Conservation (phyloP, 1,284 basidiomycete species). For the Cutaneotrichosporon cavernicola region DNA sequence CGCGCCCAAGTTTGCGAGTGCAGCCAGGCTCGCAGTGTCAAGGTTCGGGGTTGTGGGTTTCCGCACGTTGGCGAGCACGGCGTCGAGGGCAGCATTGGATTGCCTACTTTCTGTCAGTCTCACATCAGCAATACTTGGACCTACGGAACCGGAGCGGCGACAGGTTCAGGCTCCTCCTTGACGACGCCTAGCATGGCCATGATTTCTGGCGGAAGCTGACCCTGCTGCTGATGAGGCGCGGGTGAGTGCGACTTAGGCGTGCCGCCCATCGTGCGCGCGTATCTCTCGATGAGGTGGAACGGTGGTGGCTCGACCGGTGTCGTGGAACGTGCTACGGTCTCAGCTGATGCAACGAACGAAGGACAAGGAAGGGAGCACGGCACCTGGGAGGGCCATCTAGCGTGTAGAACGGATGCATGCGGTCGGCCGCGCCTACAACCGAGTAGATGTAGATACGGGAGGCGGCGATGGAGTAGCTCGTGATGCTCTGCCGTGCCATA, state of each 20-base stretch:
- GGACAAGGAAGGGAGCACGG: conserved; percentile 5
- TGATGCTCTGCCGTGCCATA: conserved; percentile 7
- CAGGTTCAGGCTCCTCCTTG: conserved; percentile 14
- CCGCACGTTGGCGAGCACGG: conserved; percentile 25
- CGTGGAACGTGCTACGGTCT: conserved; percentile 26
- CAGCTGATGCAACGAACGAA: conserved; percentile 16
- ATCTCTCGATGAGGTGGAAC: conserved; percentile 23
- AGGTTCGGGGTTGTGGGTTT: conserved; percentile 13
- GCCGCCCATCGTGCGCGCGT: conserved; percentile 4
- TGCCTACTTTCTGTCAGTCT: conserved; percentile 13
- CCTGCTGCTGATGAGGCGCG: conserved; percentile 12
- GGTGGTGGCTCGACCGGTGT: conserved; percentile 25
- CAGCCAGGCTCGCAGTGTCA: conserved; percentile 34
- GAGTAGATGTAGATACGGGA: conserved; percentile 13
- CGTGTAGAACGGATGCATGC: conserved; percentile 24
- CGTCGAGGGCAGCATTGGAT: conserved; percentile 20
- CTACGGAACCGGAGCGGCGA: neutral
- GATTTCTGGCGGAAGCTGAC: conserved; percentile 43
- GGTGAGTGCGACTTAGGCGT: conserved; percentile 2
- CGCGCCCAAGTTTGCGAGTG: conserved; percentile 30
- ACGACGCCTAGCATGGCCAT: conserved; percentile 46
- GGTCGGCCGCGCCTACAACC: conserved; percentile 21
- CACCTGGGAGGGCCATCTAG: conserved; percentile 11
- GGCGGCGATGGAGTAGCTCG: conserved; percentile 7
- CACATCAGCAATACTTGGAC: neutral